Evolutionary conservation across 768 basidiomycete species (phyloP).

Genomic region (Mycena indigotica): DNA sequence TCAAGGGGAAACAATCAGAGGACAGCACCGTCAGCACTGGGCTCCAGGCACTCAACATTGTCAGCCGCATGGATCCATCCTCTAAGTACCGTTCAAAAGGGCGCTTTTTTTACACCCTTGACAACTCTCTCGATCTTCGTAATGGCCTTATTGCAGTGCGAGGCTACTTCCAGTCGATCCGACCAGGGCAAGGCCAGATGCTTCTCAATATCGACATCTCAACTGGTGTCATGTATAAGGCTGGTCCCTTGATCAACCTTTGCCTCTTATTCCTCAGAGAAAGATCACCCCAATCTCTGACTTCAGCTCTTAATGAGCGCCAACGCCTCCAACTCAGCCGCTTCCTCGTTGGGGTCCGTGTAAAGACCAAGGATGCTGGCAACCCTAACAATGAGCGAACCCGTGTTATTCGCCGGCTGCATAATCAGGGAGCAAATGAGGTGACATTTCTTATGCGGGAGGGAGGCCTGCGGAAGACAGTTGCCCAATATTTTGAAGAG

Average conservation of each 20-base stretch:
- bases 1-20: constrained; percentile 63
- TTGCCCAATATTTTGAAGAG: constrained; percentile 38
- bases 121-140: constrained; percentile 56
- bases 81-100: constrained; percentile 69
- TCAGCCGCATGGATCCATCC: constrained; percentile 74
- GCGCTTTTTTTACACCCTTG: constrained; percentile 70
- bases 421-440: constrained; percentile 47
- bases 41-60: constrained; percentile 68
- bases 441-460: constrained; percentile 52
- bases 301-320: constrained; percentile 47
- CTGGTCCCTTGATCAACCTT: constrained; percentile 59
- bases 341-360: constrained; percentile 39
- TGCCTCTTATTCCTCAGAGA: constrained; percentile 57
- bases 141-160: constrained; percentile 72
- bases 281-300: constrained; percentile 39
- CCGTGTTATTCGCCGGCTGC: constrained; percentile 60
- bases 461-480: constrained; percentile 47
- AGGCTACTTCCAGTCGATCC: constrained; percentile 79
- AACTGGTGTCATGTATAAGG: constrained; percentile 74
- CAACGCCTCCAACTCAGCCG: constrained; percentile 44
- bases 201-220: constrained; percentile 79
- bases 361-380: constrained; percentile 32
- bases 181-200: constrained; percentile 65
- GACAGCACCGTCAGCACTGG: constrained; percentile 69
- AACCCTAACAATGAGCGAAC: constrained; percentile 27